Base-by-base conservation (phyloP, 495 filamentous ascomycete genomes). In the Penicillium argentinense region DNA sequence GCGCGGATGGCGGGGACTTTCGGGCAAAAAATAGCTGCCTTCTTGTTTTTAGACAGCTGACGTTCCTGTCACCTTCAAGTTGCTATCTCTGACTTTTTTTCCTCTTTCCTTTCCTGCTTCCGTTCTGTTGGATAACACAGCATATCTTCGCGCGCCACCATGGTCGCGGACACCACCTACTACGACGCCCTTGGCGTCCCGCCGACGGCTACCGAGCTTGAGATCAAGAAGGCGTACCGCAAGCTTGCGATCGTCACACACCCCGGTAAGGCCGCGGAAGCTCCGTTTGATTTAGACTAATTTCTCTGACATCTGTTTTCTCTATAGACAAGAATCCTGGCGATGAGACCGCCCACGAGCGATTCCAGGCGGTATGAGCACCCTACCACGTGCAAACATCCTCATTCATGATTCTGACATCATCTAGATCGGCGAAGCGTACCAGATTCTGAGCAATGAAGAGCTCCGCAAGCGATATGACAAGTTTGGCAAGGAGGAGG, bases 171-270 rank as follows among this genome's bases (percentile, higher is more conserved):
- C 59, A 91, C 87, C 18, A 70, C 79, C 43, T 93, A 93, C 69
- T 98, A 98, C 69, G 95, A 98, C 66, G 83, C 80, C 56, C 78
- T 99, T 11, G 87, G 86, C 47, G 95, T 99, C 57, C 80, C 83
- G 64, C 86, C 91, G 30, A 89, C 84, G 9, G 95, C 93, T 13
- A 86, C 89, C 44, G 90, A 95, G 63, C 83, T 97, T 6, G 95
- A 99, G 53, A 97, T 99, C 71, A 99, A 99, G 76, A 97, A 97
- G 71, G 93, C 93, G n/a, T 99, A 99, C 68, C 80, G 93, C 49
- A 97, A 91, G 68, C 84, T 93, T 23, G 93, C 93, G 34, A 96
- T 99, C 56, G 75, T 78, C 45, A 82, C 84, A 47, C 83, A 87
- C 56, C 83, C 83, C n/a, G 80, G 80, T 84, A 68, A 23, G 66